Base-by-base conservation (phyloP, 2,329 filamentous ascomycete genomes). In the Ilyonectria mors-panacis region DNA sequence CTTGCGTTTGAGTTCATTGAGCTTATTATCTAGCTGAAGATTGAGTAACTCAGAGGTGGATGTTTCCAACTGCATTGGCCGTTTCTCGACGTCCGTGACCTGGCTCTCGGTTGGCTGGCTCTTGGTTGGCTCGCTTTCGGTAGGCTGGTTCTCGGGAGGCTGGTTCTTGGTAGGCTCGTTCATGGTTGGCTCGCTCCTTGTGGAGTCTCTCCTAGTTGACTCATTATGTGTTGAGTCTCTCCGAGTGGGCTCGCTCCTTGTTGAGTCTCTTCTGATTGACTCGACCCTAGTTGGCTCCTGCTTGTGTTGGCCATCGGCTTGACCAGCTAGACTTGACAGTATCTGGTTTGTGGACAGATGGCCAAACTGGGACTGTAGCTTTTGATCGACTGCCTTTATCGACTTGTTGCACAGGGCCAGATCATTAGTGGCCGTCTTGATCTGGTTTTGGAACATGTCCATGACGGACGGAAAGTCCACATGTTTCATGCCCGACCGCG, bases 391-490 rank as follows among this genome's bases (percentile, higher is more conserved):
- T 17, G 35, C 48, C 3, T 55, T 58, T 26, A 71, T 56, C 28
- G 60, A 55, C 26, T 66, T 59, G n/a, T 57, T 50, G 15, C 60
- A 57, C 15, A 37, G 65, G 9, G n/a, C 15, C 44, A 48, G 53
- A 6, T 70, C 66, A 26, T 26, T 57, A 30, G 72, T 65, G 17
- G 59, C 63, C 10, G 19, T 51, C 4, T 68, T 68, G 28, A 70
- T 56, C 28, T 77, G 68, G 12, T 54, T 47, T 7, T 57, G 61
- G 19, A 76, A 55, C 6, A 77, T 30, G 0, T 76, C 68, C 7
- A 60, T 42, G 10, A 71, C 63, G 8, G 71, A 74, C 8, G 61
- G 23, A 23, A 74, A 77, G 33, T 79, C 78, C 12, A 60, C 13
- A 35, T 67, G 68, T 61, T 55, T 70, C 1, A 67, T 55, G 4